phyloP scores from a whole-genome alignment of 228 moss, liverwort and hornwort species.

The Sphagnum magellanicum region DNA sequence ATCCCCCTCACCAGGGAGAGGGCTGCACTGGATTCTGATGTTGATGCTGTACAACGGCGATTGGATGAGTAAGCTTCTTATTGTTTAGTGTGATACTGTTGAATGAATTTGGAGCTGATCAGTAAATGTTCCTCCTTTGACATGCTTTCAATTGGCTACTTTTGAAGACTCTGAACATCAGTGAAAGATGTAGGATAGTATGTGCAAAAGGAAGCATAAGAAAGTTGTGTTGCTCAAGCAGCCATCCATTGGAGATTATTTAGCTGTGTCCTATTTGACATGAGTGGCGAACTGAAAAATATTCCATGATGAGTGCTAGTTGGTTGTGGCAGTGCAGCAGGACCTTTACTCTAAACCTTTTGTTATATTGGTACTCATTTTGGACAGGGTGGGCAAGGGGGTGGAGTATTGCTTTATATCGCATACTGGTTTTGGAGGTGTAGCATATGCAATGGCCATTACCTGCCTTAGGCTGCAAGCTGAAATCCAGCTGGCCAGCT shows the following conservation, averaged over 20 bases:
- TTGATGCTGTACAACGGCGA: constrained; percentile 84
- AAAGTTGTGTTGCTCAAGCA: too few species aligned
- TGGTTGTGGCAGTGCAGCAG: not conserved
- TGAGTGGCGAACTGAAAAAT: too few species aligned
- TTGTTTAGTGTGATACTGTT: not conserved
- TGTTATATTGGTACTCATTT: not conserved
- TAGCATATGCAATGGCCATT: constrained; percentile 98
- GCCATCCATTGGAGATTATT: too few species aligned
- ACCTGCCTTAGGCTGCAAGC: constrained; percentile 96
- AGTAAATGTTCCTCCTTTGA: too few species aligned
- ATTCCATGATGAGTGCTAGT: too few species aligned
- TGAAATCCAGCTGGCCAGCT: constrained; percentile 49
- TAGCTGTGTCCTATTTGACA: too few species aligned
- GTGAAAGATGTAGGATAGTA: too few species aligned
- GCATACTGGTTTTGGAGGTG: constrained; percentile 95
- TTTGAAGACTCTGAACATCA: too few species aligned
- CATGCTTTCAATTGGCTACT: too few species aligned
- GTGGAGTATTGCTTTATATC: constrained; percentile 93
- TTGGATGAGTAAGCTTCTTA: constrained; percentile 74
- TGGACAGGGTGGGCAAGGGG: constrained; percentile 49
- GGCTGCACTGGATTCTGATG: constrained; percentile 77
- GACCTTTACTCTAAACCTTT: not conserved
- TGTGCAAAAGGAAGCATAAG: too few species aligned
- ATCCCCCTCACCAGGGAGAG: constrained; percentile 94
- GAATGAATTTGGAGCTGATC: too few species aligned